phyloP scores from a whole-genome alignment of 805 yeast genomes.

The Starmerella vaccinii region DNA sequence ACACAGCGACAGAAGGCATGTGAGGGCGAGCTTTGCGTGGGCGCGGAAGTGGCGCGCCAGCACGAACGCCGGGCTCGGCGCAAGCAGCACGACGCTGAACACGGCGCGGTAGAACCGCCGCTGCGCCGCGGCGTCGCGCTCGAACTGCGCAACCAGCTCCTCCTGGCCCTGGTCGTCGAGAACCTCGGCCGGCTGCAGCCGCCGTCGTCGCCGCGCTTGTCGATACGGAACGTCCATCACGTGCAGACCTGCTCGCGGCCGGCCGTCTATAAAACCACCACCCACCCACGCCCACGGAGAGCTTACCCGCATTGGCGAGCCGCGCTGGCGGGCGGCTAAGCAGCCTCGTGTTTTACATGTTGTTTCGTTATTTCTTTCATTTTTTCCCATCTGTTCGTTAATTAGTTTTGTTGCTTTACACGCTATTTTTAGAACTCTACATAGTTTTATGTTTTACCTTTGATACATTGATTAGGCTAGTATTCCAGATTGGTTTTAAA shows the following conservation, averaged over 20 bases:
- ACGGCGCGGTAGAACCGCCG: constrained; percentile 22
- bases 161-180: constrained; percentile 29
- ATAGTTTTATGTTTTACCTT: no score
- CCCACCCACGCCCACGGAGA: no score
- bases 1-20: constrained; percentile 25
- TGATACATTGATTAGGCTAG: no score
- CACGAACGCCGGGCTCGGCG: constrained; percentile 30
- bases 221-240: constrained; percentile 14
- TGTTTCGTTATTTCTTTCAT: no score
- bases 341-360: no score
- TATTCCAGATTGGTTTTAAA: no score
- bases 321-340: no score
- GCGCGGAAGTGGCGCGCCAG: constrained; percentile 26
- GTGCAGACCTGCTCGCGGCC: neutral
- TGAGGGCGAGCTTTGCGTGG: constrained; percentile 26
- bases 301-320: no score
- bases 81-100: constrained; percentile 25
- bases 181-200: constrained; percentile 12
- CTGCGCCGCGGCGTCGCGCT: constrained; percentile 23
- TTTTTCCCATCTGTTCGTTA: no score
- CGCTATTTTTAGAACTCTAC: no score
- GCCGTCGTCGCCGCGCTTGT: constrained; percentile 17
- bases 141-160: constrained; percentile 24
- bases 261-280: neutral
- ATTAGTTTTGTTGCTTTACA: no score